Percentiles rank a stretch among this genome's conserved stretches.
phyloP scores from a whole-genome alignment of 1,284 basidiomycete species.

The Exsudoporus floridanus region DNA sequence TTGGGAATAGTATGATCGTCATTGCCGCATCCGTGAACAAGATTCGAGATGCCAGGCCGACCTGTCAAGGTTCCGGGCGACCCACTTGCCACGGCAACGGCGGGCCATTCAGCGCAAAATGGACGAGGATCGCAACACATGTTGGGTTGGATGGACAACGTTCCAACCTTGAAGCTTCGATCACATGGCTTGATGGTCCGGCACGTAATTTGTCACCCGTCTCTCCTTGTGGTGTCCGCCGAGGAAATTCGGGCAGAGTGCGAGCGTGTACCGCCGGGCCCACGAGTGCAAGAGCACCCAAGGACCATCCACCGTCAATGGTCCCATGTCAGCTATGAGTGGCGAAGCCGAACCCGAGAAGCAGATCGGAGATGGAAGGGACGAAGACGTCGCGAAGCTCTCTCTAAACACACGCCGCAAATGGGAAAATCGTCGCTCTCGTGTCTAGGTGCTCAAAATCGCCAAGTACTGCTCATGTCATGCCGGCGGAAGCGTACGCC shows the following conservation, averaged over 20 bases:
- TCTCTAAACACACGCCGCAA: constrained; percentile 1
- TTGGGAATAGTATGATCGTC: constrained; percentile 19
- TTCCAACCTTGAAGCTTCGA: constrained; percentile 12
- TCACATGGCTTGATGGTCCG: constrained; percentile 8
- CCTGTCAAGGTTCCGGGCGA: constrained; percentile 12
- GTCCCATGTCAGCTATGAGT: constrained; percentile 19
- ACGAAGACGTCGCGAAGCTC: constrained; percentile 12
- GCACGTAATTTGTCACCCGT: constrained; percentile 13
- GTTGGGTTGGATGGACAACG: constrained; percentile 5
- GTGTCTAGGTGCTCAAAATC: not conserved
- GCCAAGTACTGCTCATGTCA: constrained; percentile 5
- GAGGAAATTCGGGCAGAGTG: not conserved
- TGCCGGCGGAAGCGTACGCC: not conserved
- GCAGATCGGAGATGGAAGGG: constrained; percentile 28
- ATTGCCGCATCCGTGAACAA: constrained; percentile 1
- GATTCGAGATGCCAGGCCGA: constrained; percentile 16
- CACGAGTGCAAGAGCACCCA: not conserved
- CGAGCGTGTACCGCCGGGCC: not conserved
- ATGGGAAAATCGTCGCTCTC: constrained; percentile 14
- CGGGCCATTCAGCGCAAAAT: constrained; percentile 5
- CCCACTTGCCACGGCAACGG: constrained; percentile 11
- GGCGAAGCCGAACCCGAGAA: constrained; percentile 24
- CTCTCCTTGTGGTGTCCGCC: not conserved
- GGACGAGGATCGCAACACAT: constrained; percentile 14
- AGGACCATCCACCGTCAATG: constrained; percentile 6